Percentiles rank a stretch among this genome's conserved stretches.
phyloP scores from a whole-genome alignment of 1,284 basidiomycete genomes.

The Anthracocystis walkeri region DNA sequence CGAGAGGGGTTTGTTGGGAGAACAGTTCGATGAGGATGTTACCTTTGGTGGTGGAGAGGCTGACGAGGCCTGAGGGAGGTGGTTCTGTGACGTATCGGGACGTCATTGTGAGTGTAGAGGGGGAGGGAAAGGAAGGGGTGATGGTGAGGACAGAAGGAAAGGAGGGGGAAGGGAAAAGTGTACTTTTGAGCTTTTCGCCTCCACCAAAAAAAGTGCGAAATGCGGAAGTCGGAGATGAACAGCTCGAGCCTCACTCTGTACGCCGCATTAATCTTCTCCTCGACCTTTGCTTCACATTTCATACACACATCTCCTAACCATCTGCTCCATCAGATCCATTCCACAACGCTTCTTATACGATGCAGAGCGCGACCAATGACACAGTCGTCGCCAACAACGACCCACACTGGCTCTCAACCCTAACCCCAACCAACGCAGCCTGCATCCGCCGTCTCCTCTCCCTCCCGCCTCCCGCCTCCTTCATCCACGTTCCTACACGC shows the following conservation, averaged over 20 bases:
- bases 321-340: not conserved
- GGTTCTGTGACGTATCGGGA: constrained; percentile 65
- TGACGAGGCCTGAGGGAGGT: constrained; percentile 84
- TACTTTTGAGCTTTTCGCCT: constrained; percentile 1
- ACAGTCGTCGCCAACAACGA: not conserved
- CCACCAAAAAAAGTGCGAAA: not conserved
- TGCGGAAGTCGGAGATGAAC: not conserved
- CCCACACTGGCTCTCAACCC: constrained; percentile 18
- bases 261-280: not conserved
- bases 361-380: not conserved
- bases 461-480: constrained; percentile 18
- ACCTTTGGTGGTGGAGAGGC: constrained; percentile 84
- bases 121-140: not conserved
- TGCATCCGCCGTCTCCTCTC: constrained; percentile 29
- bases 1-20: constrained; percentile 93
- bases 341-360: not conserved
- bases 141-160: not conserved
- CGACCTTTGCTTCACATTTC: not conserved
- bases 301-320: not conserved
- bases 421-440: constrained; percentile 14
- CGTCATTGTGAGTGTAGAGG: constrained; percentile 11
- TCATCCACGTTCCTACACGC: constrained; percentile 32
- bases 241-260: not conserved
- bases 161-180: not conserved
- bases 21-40: constrained; percentile 82